Evolutionary conservation across 2,329 filamentous ascomycete species (phyloP), one percentile per base, ranked within the genome.

Genomic region (Pleurostoma richardsiae): DNA sequence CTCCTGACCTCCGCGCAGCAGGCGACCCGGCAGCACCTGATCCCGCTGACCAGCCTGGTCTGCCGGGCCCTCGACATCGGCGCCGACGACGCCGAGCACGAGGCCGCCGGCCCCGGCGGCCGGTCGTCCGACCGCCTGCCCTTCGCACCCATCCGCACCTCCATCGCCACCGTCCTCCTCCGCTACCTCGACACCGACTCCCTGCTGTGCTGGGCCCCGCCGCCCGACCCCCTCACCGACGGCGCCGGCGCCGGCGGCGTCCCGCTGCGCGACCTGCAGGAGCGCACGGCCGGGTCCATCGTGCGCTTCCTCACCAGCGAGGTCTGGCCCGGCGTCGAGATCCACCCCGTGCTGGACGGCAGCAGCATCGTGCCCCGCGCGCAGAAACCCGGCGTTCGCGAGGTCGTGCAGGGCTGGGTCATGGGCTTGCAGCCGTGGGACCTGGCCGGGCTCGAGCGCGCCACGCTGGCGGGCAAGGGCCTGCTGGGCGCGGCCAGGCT

Each of bases 181-280:
- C 80, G 86, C 41, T 97, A 97, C 66, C 78, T 99, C 29, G 84
- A 90, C 57, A 97, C 94, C 1, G 94, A 99, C 68, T 91, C 89
- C 0, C 71, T 97, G 33, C 80, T 99, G 2, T 97, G 92, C 77
- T 96, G 90, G 88, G 90, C 77, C 28, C 75, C 80, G 39, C 72
- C 73, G 3, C 71, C 76, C 1, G 68, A 73, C 33, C 68, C 82
- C 3, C 39, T 41, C 27, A 6, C 8, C 11, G 7, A 42, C 29
- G 36, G 29, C 38, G 31, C 44, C 2, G 66, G 64, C 40, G 73
- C 72, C 4, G 66, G 67, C 8, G 71, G 70, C 33, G 73, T 82
- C 57, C 82, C 77, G 6, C 74, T 99, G 44, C 77, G 90, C 11
- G 77, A 86, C 41, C 71, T 84, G 26, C 94, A 99, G 69, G 79